phyloP scores from a whole-genome alignment of 2,329 filamentous ascomycete species.

The Penicillium expansum region DNA sequence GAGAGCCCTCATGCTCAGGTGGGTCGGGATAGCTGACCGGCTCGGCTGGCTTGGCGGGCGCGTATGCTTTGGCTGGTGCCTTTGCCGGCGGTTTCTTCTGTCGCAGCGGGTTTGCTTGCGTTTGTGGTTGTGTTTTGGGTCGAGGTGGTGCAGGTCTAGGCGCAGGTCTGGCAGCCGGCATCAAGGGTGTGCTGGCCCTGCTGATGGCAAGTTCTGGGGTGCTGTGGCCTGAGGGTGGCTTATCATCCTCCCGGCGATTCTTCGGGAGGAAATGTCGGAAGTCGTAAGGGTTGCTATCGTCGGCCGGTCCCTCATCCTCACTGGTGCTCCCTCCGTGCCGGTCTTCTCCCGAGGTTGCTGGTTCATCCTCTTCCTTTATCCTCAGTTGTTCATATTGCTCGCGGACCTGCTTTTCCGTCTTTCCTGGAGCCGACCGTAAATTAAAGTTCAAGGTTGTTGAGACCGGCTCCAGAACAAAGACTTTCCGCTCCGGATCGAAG shows the following conservation, averaged over 20 bases:
- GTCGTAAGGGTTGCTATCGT: slow-evolving; percentile 49
- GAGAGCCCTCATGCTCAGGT: slow-evolving; percentile 25
- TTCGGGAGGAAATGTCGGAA: slow-evolving; percentile 50
- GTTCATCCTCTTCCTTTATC: slow-evolving; percentile 38
- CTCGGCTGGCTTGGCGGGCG: slow-evolving; percentile 13
- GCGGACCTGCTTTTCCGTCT: slow-evolving; percentile 63
- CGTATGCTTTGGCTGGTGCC: slow-evolving; percentile 19
- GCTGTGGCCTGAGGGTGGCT: slow-evolving; percentile 33
- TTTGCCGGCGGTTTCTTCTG: slow-evolving; percentile 26
- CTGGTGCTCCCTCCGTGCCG: slow-evolving; percentile 28
- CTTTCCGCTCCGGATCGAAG: slow-evolving; percentile 71
- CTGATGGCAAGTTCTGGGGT: slow-evolving; percentile 39
- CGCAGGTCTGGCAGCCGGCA: slow-evolving; percentile 29
- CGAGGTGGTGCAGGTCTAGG: slow-evolving; percentile 25
- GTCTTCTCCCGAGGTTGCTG: slow-evolving; percentile 33
- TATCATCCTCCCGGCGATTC: slow-evolving; percentile 35
- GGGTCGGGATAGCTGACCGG: slow-evolving; percentile 27
- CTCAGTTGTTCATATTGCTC: slow-evolving; percentile 66
- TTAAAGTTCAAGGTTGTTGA: slow-evolving; percentile 88
- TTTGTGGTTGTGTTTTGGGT: slow-evolving; percentile 30
- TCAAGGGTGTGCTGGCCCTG: slow-evolving; percentile 35
- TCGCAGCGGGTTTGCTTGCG: slow-evolving; percentile 37
- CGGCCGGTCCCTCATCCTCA: slow-evolving; percentile 43
- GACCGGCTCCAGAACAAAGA: slow-evolving; percentile 77
- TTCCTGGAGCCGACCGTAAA: slow-evolving; percentile 65